Evolutionary conservation across 768 basidiomycete genomes (phyloP).

Genomic region (Lanmaoa pseudosensibilis): DNA sequence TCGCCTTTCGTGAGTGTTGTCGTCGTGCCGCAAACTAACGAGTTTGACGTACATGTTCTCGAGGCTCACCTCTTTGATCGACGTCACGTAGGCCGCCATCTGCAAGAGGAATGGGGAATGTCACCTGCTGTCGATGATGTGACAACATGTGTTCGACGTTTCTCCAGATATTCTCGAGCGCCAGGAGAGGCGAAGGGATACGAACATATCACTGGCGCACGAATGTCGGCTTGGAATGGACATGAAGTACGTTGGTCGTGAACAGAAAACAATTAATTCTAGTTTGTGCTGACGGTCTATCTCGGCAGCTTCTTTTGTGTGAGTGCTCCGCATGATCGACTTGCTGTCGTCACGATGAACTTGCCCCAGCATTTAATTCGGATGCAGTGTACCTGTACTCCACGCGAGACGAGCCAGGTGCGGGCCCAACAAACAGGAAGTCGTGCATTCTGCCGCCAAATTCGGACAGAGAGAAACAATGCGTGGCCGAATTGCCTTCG

Average conservation of each 20-base stretch:
- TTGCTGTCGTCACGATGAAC: constrained; percentile 2
- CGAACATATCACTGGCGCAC: constrained; percentile 76
- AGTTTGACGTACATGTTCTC: constrained; percentile 1
- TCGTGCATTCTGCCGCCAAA: constrained; percentile 33
- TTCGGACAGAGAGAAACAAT: constrained; percentile 6
- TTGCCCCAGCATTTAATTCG: constrained; percentile 60
- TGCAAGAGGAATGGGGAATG: constrained; percentile 71
- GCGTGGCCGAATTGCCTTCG: background rate
- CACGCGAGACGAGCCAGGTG: constrained; percentile 58
- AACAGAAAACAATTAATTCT: background rate
- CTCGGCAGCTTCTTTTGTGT: constrained; percentile 62
- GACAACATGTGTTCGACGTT: constrained; percentile 80
- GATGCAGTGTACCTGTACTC: constrained; percentile 77
- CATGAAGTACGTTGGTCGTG: constrained; percentile 56
- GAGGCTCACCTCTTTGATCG: constrained; percentile 66
- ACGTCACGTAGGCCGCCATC: constrained; percentile 60
- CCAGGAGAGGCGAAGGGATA: constrained; percentile 36
- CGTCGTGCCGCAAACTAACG: background rate
- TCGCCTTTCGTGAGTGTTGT: constrained; percentile 62
- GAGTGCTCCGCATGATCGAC: constrained; percentile 27
- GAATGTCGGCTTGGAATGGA: constrained; percentile 68
- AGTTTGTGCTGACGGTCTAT: constrained; percentile 12
- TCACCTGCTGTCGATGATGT: constrained; percentile 47
- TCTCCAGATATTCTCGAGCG: constrained; percentile 52
- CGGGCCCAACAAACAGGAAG: constrained; percentile 18